Percentiles rank a stretch among this genome's conserved stretches.
Evolutionary conservation across 169 alveolate species (phyloP).

Genomic region (Perkinsus marinus): DNA sequence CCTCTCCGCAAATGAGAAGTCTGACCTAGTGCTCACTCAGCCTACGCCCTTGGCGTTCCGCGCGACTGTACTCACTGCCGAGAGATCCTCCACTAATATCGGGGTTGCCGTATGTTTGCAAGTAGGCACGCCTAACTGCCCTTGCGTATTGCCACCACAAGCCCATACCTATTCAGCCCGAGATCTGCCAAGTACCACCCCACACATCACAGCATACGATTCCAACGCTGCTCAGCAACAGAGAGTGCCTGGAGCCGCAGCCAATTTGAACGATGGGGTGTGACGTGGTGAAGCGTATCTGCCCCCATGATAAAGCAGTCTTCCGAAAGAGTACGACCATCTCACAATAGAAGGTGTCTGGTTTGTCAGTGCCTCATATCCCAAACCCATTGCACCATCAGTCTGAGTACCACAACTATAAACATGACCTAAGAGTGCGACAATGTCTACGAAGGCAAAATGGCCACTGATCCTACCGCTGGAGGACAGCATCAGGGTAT

Average conservation of each 20-base stretch:
- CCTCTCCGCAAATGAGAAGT: not conserved
- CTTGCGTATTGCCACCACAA: not conserved
- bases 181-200: not conserved
- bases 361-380: not conserved
- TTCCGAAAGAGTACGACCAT: no score
- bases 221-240: not conserved
- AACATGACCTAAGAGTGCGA: not conserved
- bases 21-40: not conserved
- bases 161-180: not conserved
- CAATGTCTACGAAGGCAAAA: not conserved
- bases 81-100: not conserved
- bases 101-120: not conserved
- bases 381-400: not conserved
- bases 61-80: not conserved
- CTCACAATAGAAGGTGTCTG: not conserved
- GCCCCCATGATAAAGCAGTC: not conserved
- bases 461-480: not conserved
- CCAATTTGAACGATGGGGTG: not conserved
- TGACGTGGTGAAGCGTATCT: not conserved
- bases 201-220: not conserved
- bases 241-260: not conserved
- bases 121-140: not conserved
- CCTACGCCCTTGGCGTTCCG: not conserved
- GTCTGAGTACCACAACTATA: not conserved
- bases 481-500: not conserved